Evolutionary conservation across 306 rosid genomes (phyloP), one percentile per base, ranked within the genome.

Genomic region (Psophocarpus tetragonolobus): DNA sequence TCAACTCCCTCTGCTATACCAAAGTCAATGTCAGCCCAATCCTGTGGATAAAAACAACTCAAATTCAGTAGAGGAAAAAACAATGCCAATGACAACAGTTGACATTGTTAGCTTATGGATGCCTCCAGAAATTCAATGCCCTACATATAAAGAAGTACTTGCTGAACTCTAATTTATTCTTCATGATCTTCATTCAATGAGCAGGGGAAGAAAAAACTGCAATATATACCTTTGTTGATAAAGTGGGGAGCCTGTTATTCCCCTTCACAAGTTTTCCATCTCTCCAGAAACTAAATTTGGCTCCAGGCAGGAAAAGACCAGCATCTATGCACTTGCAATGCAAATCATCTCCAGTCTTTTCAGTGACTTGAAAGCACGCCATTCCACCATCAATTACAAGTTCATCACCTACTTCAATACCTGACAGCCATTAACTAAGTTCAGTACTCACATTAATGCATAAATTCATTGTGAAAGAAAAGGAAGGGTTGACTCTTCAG

Each of bases 331-430:
- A 94, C 84, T 77, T 86, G 71, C 96, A 90, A 15, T 71, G 90
- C 73, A 94, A 81, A 80, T 90, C 96, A 62, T 78, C 81, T 71
- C 88, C 97, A 32, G 72, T 79, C 82, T 83, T 94, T 80, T 90
- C 96, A 47, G 81, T 58, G 57, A 94, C 93, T 66, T 83, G 89
- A 84, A 91, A 91, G 77, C 90, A 57, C 30, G 97, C 92, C 98
- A 94, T 91, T 84, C 96, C 96, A 67, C 97, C 97, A 65, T 94
- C 98, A 66, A 94, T 84, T 54, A 91, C 91, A 84, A 94, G 85
- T 71, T 90, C 96, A 77, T 90, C 97, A 10, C 94, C 97, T 58
- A 87, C 91, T 78, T 86, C 84, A 48, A 90, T 85, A 47, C 91
- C 97, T 94, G 87, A 68, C 35, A 72, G 69, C 45, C 75, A 77